Base-by-base conservation (phyloP, 2,329 filamentous ascomycete species). In the Claviceps arundinis region DNA sequence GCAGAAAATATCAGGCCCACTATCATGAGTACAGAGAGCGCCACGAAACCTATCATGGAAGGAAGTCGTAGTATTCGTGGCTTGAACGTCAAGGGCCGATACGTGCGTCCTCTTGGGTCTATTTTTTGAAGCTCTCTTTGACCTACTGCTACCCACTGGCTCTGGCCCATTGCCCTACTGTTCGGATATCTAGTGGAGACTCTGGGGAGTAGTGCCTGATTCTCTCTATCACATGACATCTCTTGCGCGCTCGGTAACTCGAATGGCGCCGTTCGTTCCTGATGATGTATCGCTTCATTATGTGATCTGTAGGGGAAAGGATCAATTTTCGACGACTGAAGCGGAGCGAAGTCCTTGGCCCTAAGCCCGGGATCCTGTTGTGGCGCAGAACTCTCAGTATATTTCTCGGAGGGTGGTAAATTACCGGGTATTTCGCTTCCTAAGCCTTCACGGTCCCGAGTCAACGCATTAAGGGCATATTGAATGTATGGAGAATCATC, bases 401-500 rank as follows among this genome's bases (percentile, higher is more conserved):
- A 63, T 40, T 58, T 60, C 7, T 65, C 63, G n/a, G 63, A 68
- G 52, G 62, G 62, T 37, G 58, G 61, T 4, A 74, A 72, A 51
- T 74, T 66, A 50, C 78, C 74, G n/a, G 19, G 30, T 17, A 26
- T 8, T 58, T 77, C 69, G 51, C 73, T 70, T 52, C 75, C 71
- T 53, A 73, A 69, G 5, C 81, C 74, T 55, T 87, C 81, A 53
- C 83, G 83, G 60, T 86, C 80, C 47, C 85, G 76, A 5, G 89
- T 94, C 59, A 97, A 72, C 56, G 91, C 88, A 57, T 95, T 87
- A 56, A 97, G 81, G 42, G 91, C 90, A 65, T 93, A 94, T 57
- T 85, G 85, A 56, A 96, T 87, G 66, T 90, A 95, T 0, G 89
- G 89, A 8, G 82, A 85, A 62, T 95, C 86, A 61, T 95, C 89